phyloP scores from a whole-genome alignment of 108 stramenopile species.

The Cylindrotheca fusiformis region DNA sequence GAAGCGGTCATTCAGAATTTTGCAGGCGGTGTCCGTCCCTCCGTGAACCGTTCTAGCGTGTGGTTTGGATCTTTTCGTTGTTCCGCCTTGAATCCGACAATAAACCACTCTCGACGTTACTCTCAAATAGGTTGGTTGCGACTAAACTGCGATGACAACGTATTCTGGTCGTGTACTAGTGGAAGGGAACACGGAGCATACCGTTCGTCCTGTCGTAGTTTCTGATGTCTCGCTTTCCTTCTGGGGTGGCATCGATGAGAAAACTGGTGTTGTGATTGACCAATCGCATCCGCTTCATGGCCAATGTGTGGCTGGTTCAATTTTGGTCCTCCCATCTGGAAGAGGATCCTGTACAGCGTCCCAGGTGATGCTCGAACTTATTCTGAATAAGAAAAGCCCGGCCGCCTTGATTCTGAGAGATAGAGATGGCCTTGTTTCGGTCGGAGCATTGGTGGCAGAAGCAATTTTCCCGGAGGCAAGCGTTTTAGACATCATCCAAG shows the following conservation, averaged over 20 bases:
- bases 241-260: conserved; percentile 85
- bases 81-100: no score
- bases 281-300: conserved; percentile 60
- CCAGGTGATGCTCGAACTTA: conserved; percentile 77
- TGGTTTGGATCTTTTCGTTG: no score
- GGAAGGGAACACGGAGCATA: conserved; percentile 5
- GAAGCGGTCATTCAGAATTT: no score
- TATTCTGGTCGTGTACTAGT: not conserved
- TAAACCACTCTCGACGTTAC: no score
- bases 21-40: no score
- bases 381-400: conserved; percentile 61
- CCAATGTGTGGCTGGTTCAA: conserved; percentile 29
- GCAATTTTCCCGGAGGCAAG: conserved; percentile 47
- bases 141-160: not conserved
- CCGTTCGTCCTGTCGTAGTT: conserved; percentile 19
- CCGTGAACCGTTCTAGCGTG: no score
- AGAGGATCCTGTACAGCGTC: conserved; percentile 81
- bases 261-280: conserved; percentile 65
- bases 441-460: conserved; percentile 70
- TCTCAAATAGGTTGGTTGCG: no score
- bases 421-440: conserved; percentile 57
- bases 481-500: conserved; percentile 28
- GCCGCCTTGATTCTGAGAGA: conserved; percentile 61
- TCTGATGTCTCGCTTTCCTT: conserved; percentile 48
- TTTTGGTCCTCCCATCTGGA: conserved; percentile 73